Percentiles rank a stretch among this genome's conserved stretches.
Conservation (phyloP, 2,329 filamentous ascomycete genomes). For the Ophiostoma novo-ulmi region DNA sequence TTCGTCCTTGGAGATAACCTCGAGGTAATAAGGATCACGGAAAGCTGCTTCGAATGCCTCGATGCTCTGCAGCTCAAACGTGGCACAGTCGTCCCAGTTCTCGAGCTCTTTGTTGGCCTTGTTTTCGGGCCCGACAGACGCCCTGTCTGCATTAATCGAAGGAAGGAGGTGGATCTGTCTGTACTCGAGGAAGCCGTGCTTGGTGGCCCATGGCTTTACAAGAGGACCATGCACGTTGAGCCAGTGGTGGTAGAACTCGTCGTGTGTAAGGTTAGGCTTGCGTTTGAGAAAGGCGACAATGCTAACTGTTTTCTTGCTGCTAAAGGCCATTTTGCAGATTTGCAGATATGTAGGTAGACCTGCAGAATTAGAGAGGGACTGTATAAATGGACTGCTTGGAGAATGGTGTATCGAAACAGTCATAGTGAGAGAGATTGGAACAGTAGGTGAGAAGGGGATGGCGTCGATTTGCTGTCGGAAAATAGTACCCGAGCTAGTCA, state of each 20-base stretch:
- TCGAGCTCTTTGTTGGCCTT: not conserved
- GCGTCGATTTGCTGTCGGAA: not conserved
- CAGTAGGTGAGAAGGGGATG: not conserved
- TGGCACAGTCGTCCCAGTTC: not conserved
- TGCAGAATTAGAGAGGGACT: no score
- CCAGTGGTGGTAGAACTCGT: constrained; percentile 37
- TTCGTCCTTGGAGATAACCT: constrained; percentile 34
- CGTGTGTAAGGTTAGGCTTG: constrained; percentile 19
- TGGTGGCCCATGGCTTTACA: constrained; percentile 35
- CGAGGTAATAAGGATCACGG: constrained; percentile 25
- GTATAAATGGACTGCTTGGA: no score
- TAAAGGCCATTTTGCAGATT: not conserved
- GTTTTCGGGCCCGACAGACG: constrained; percentile 21
- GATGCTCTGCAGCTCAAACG: not conserved
- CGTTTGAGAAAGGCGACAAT: not conserved
- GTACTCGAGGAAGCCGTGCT: constrained; percentile 35
- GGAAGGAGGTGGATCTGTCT: constrained; percentile 33
- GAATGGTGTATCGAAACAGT: no score
- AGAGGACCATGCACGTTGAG: constrained; percentile 34
- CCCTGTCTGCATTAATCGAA: constrained; percentile 31
- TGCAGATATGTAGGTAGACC: no score
- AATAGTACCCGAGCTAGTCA: not conserved
- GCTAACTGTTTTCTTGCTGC: not conserved
- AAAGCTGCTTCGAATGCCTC: not conserved
- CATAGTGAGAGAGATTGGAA: no score